Conservation (phyloP, 106 monocot genomes). For the Acanthochlamys bracteata region DNA sequence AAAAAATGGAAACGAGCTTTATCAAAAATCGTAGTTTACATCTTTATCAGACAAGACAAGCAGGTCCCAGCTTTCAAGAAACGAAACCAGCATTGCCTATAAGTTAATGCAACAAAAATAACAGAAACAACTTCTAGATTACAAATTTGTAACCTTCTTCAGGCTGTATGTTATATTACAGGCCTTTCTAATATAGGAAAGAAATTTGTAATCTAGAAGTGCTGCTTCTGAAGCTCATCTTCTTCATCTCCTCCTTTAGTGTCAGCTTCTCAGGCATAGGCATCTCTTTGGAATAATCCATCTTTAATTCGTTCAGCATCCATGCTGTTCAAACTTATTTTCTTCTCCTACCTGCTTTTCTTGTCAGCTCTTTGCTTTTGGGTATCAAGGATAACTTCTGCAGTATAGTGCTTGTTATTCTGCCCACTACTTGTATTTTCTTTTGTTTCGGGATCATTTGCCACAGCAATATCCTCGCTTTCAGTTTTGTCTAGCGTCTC, state of each 20-base stretch:
- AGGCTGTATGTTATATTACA: no score
- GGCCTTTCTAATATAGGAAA: no score
- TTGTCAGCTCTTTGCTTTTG: constrained; percentile 57
- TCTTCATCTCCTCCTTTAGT: constrained; percentile 22
- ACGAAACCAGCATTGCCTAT: no score
- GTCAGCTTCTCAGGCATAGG: background rate
- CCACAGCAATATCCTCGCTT: constrained; percentile 36
- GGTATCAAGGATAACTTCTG: constrained; percentile 85
- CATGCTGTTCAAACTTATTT: constrained; percentile 37
- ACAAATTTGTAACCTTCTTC: no score
- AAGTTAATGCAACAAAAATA: no score
- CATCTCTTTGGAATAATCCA: constrained; percentile 53
- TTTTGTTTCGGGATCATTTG: constrained; percentile 19
- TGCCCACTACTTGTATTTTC: constrained; percentile 23
- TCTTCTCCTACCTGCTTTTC: constrained; percentile 53
- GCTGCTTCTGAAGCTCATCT: constrained; percentile 10
- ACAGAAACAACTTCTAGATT: no score
- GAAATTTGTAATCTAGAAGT: no score
- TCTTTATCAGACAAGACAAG: no score
- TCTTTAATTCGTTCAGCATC: constrained; percentile 87
- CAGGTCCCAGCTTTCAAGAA: no score
- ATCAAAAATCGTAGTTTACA: no score
- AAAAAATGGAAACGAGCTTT: no score
- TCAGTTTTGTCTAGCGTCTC: constrained; percentile 15
- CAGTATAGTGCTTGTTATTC: constrained; percentile 63